Conservation (phyloP, 192 early-diverging fungal species). For the Kickxella alabastrina region DNA sequence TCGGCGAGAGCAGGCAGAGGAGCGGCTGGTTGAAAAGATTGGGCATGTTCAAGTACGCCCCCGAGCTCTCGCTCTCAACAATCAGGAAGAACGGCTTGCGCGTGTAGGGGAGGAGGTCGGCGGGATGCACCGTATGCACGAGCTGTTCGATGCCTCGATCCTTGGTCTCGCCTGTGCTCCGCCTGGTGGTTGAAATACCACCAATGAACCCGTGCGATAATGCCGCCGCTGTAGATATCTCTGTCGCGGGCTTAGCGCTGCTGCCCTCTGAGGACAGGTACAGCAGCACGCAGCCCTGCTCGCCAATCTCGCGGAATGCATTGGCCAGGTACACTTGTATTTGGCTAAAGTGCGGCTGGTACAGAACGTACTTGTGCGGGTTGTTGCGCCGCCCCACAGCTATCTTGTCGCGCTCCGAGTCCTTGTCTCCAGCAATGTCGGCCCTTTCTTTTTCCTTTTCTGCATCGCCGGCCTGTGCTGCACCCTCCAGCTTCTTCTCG, state of each 20-base stretch:
- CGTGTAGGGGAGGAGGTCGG: conserved; percentile 90
- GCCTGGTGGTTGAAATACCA: conserved; percentile 48
- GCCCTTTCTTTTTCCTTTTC: conserved; percentile 14
- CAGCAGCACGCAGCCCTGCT: conserved; percentile 80
- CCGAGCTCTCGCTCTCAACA: conserved; percentile 87
- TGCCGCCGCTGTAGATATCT: background rate
- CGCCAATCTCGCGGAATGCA: conserved; percentile 85
- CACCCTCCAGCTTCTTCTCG: too few species aligned
- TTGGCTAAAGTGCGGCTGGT: conserved; percentile 87
- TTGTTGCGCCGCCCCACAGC: conserved; percentile 52
- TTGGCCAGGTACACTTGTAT: conserved; percentile 87
- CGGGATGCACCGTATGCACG: conserved; percentile 80
- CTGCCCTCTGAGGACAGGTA: conserved; percentile 91
- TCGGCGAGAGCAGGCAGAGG: conserved; percentile 85
- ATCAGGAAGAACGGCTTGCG: conserved; percentile 92
- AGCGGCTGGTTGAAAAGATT: conserved; percentile 84
- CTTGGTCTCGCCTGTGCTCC: conserved; percentile 25
- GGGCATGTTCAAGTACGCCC: conserved; percentile 81
- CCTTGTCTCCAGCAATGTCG: background rate
- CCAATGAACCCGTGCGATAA: conserved; percentile 32
- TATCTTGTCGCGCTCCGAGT: conserved; percentile 13
- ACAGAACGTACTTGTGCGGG: conserved; percentile 92
- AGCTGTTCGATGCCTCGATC: conserved; percentile 44
- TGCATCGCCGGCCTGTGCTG: conserved; percentile 5
- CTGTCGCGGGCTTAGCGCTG: background rate